A percentile compares a stretch with the other conserved stretches of the same genome.
phyloP scores from a whole-genome alignment of 2,329 filamentous ascomycete species.

The Apiospora pterosperma region DNA sequence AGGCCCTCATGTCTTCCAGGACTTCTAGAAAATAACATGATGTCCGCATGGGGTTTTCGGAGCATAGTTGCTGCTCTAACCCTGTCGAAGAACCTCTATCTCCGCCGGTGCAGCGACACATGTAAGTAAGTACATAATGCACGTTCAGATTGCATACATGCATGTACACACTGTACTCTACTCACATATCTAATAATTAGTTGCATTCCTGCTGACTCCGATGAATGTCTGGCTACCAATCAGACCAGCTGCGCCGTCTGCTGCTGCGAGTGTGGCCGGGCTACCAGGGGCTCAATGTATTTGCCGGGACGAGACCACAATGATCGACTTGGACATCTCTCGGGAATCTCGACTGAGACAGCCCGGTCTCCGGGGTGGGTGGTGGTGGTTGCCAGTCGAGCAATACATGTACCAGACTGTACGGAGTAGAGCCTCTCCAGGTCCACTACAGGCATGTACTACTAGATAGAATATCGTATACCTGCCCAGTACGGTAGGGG shows the following conservation, averaged over 20 bases:
- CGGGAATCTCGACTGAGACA: conserved; percentile 1
- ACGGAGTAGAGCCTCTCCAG: background rate
- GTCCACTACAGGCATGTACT: too few species aligned
- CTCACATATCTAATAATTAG: background rate
- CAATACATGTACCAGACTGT: background rate
- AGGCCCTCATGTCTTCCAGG: background rate
- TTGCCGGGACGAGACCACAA: background rate
- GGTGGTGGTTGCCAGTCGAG: too few species aligned
- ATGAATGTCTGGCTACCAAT: background rate
- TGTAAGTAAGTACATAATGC: too few species aligned
- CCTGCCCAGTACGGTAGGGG: background rate
- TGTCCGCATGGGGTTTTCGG: background rate
- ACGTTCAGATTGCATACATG: too few species aligned
- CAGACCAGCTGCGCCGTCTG: background rate
- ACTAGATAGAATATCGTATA: background rate
- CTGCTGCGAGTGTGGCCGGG: background rate
- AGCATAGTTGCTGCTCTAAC: too few species aligned
- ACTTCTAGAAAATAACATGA: conserved; percentile 2
- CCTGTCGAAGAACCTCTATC: background rate
- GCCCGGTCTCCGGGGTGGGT: background rate
- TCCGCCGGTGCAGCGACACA: background rate
- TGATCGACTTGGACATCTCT: background rate
- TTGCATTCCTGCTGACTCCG: background rate
- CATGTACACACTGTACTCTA: too few species aligned
- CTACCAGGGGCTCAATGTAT: background rate